phyloP scores from a whole-genome alignment of 495 filamentous ascomycete species.

The Talaromyces proteolyticus region DNA sequence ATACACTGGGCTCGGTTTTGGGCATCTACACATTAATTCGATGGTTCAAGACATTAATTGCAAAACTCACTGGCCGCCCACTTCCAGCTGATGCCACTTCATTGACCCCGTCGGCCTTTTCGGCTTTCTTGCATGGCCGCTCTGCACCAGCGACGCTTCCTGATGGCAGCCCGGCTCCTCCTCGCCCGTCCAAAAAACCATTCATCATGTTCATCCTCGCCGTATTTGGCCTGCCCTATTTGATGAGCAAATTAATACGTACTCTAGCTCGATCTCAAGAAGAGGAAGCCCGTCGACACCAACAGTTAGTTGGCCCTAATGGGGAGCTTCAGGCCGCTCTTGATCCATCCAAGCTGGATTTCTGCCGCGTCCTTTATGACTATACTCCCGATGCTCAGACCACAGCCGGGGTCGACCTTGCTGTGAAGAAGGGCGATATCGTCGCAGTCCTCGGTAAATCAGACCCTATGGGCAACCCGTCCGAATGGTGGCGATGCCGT shows the following conservation, averaged over 20 bases:
- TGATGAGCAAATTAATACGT: slow-evolving; percentile 92
- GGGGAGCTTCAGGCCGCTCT: slow-evolving; percentile 47
- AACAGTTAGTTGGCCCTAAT: slow-evolving; percentile 46
- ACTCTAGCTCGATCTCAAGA: slow-evolving; percentile 77
- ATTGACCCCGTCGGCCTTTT: slow-evolving; percentile 84
- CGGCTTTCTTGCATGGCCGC: slow-evolving; percentile 62
- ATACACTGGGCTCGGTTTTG: slow-evolving; percentile 90
- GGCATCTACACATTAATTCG: slow-evolving; percentile 95
- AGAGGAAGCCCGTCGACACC: slow-evolving; percentile 62
- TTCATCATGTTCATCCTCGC: slow-evolving; percentile 93
- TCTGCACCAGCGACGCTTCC: slow-evolving; percentile 39
- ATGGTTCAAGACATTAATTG: slow-evolving; percentile 85
- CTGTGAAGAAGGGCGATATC: slow-evolving; percentile 90
- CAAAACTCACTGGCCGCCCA: slow-evolving; percentile 91
- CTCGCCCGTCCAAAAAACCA: slow-evolving; percentile 84
- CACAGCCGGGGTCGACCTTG: slow-evolving; percentile 72
- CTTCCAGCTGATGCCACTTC: slow-evolving; percentile 79
- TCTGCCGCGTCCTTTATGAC: slow-evolving; percentile 91
- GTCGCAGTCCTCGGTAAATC: slow-evolving; percentile 91
- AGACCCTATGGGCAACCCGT: slow-evolving; percentile 85
- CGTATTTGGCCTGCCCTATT: slow-evolving; percentile 89
- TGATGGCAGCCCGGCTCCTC: slow-evolving; percentile 48
- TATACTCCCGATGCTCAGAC: slow-evolving; percentile 72
- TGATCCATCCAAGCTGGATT: slow-evolving; percentile 86
- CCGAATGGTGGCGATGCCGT: slow-evolving; percentile 96